Evolutionary conservation across 108 stramenopile species (phyloP).

Genomic region (Pseudonitzschia delicatissima): DNA sequence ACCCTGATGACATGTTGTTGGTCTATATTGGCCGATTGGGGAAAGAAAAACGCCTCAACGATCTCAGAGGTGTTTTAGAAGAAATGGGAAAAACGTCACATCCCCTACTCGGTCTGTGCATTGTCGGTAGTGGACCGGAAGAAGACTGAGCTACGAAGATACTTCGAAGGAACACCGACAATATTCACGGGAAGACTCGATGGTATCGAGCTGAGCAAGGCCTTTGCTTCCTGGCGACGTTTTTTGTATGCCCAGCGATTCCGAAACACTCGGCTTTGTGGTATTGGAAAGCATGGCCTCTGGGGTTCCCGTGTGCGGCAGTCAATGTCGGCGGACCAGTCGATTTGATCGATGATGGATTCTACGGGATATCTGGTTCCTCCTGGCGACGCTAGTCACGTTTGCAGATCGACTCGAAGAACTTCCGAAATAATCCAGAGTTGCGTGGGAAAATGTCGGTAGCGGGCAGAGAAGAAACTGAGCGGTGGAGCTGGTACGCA

Average conservation of each 20-base stretch:
- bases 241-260: conserved; percentile 76
- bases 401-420: conserved; percentile 30
- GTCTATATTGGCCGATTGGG: conserved; percentile 92
- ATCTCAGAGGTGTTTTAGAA: conserved; percentile 68
- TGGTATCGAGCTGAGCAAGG: conserved; percentile 46
- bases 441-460: neutral
- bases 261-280: conserved; percentile 88
- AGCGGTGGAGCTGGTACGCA: conserved; percentile 25
- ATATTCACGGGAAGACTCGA: conserved; percentile 47
- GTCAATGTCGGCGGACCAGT: conserved; percentile 75
- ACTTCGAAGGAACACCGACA: conserved; percentile 53
- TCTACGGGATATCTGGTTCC: conserved; percentile 70
- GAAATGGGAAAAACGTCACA: conserved; percentile 60
- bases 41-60: conserved; percentile 78
- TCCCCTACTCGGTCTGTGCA: conserved; percentile 46
- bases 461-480: conserved; percentile 11
- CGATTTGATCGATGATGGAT: conserved; percentile 61
- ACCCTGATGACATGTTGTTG: conserved; percentile 78
- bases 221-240: conserved; percentile 78
- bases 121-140: conserved; percentile 64
- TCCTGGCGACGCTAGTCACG: conserved; percentile 48
- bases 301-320: conserved; percentile 85
- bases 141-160: conserved; percentile 27
- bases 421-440: neutral
- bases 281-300: conserved; percentile 90